These are phyloP conservation scores for Thermothelomyces thermophilus DNA, from an alignment of 2,329 filamentous ascomycete genomes.

Conservation along the genomic window DNA sequence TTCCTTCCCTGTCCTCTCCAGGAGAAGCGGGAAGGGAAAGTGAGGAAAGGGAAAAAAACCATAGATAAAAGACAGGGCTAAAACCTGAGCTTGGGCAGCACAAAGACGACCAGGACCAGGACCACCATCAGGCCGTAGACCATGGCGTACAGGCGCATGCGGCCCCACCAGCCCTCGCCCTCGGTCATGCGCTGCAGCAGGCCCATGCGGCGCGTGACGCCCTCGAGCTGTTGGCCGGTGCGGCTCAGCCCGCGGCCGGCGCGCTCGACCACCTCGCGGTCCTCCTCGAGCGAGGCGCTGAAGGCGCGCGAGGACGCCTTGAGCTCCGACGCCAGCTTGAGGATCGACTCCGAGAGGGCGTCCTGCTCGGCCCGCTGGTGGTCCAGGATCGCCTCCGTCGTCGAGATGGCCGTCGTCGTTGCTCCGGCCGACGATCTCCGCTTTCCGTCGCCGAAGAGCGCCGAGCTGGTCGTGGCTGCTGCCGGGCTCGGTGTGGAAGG, in stretches of 20 bases:
- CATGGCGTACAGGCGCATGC: conserved; percentile 77
- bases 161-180: conserved; percentile 78
- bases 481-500: conserved; percentile 5
- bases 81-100: conserved; percentile 82
- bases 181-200: conserved; percentile 73
- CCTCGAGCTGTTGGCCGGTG: conserved; percentile 69
- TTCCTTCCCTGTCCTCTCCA: no score
- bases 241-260: conserved; percentile 71
- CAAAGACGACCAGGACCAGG: conserved; percentile 72
- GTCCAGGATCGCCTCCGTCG: conserved; percentile 66
- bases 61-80: conserved; percentile 33
- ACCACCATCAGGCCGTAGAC: conserved; percentile 77
- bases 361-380: conserved; percentile 79
- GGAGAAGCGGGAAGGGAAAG: no score
- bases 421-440: neutral
- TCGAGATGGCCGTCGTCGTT: conserved; percentile 34
- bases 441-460: conserved; percentile 17
- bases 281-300: conserved; percentile 60
- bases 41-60: no score
- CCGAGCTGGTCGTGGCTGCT: conserved; percentile 13
- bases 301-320: conserved; percentile 71
- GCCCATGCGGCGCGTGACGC: conserved; percentile 71
- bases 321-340: conserved; percentile 69
- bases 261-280: conserved; percentile 63
- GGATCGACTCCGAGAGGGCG: conserved; percentile 70